Evolutionary conservation across 306 rosid species (phyloP), one percentile per base, ranked within the genome.

Genomic region (Cicer cuneatum): DNA sequence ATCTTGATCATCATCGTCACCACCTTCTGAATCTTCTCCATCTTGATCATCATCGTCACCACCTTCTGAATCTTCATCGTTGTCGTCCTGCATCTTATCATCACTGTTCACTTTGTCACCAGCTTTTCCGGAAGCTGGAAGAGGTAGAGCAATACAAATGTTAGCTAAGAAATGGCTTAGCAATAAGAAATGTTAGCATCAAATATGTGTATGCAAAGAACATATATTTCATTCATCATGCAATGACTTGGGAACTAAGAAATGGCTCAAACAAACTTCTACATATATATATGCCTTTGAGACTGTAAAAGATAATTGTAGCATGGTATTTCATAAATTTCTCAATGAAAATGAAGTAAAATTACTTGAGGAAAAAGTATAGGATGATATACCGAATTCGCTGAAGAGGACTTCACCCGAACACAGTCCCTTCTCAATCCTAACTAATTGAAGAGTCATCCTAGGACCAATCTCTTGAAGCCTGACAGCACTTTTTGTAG

Each of bases 401-500:
- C 85, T 86, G 88, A 92, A 92, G 82, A 94, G 89, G 38, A 90
- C 76, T 76, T 87, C 88, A 24, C 99, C 99, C 3, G 95, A 78
- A 79, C 97, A 88, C 82, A 94, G 74, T 67, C 97, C 95, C 82
- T 94, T 92, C 86, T 94, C 99, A 77, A 92, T 54, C 85, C 76
- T 92, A 43, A 87, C 80, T 67, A 94, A 93, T 83, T 92, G 87
- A 80, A 94, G 98, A 45, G 92, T 90, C 98, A 94, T 83, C 77
- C 99, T 90, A 10, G 99, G 98, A 74, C 97, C 99, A 38, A 94
- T 52, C 87, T 94, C 99, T 87, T 94, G 99, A 74, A 94, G 96
- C 87, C 89, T 94, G 63, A 95, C 93, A 21, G 99, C 97, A 87
- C 97, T 94, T 88, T 90, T 94, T 0, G 88, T 74, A 10, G 98